Base-by-base conservation (phyloP, 306 rosid genomes). In the Sesbania bispinosa region DNA sequence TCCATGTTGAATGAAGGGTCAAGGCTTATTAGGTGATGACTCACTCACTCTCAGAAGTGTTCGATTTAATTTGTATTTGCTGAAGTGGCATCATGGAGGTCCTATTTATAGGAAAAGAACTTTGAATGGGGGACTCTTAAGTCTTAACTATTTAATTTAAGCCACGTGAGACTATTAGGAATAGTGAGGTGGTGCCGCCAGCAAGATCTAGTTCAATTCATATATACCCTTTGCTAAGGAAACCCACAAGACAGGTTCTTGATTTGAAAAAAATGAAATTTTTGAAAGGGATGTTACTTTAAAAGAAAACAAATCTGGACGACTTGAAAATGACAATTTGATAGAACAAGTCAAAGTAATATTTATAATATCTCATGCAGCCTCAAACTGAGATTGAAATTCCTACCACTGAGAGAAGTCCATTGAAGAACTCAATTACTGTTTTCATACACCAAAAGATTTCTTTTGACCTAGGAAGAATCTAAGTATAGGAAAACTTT, bases 81-180 rank as follows among this genome's bases (percentile, higher is more conserved):
- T 66, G 63, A 48, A 75, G 43, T 58, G 71, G 69, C 57, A 52
- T 54, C 46, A 51, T 59, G 67, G 53, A 45, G 80, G 45, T 35
- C 60, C 64, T 84, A 84, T 81, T 81, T 88, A 85, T 85, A 83
- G 76, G 75, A 73, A 60, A 52, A 24, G 38, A 64, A 62, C 24
- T 5, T 43, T 19, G 65, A 59, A 14, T 6, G 1, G 7, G 53
- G 45, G 11, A n/a, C n/a, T 45, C 15, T 62, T n/a, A n/a, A n/a
- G n/a, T n/a, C n/a, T n/a, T n/a, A n/a, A n/a, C n/a, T n/a, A n/a
- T n/a, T n/a, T n/a, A n/a, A n/a, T n/a, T n/a, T n/a, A 46, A 68
- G 48, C 19, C 74, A 72, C 4, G 78, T 62, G 82, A 51, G 54
- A 75, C 51, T 36, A 35, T 6, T 38, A n/a, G 10, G 68, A 27